These are phyloP conservation scores for Ceratocystis smalleyi DNA, from an alignment of 2,329 filamentous ascomycete genomes.

Conservation along the genomic window DNA sequence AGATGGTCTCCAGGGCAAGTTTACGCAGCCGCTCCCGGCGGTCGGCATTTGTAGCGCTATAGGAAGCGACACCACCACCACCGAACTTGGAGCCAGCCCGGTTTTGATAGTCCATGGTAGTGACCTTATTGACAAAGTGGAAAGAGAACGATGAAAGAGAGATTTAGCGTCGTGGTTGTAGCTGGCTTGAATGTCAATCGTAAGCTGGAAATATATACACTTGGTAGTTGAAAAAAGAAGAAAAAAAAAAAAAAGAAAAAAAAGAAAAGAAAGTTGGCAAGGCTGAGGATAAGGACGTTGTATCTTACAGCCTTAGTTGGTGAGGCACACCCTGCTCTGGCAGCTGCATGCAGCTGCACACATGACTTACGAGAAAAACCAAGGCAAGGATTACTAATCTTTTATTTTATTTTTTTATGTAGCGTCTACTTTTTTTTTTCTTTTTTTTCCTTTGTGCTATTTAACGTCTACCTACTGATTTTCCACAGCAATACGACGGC, in stretches of 20 bases:
- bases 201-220: not conserved
- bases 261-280: conserved; percentile 4
- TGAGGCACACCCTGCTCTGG: not conserved
- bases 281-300: not conserved
- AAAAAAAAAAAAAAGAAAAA: too few species aligned
- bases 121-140: not conserved
- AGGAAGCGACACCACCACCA: conserved; percentile 87
- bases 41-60: conserved; percentile 88
- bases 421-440: too few species aligned
- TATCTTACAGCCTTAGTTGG: not conserved
- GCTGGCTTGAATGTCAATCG: not conserved
- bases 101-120: conserved; percentile 61
- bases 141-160: not conserved
- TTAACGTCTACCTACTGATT: too few species aligned
- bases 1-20: conserved; percentile 95
- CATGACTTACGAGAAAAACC: too few species aligned
- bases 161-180: not conserved
- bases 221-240: not conserved
- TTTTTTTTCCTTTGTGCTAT: too few species aligned
- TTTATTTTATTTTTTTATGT: too few species aligned
- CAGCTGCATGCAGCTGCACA: not conserved
- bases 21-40: conserved; percentile 93
- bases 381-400: too few species aligned
- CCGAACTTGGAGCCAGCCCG: conserved; percentile 95
- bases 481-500: too few species aligned